Conservation (phyloP, 176 grass and related monocot genomes). For the Rhipidocladum racemiflorum region DNA sequence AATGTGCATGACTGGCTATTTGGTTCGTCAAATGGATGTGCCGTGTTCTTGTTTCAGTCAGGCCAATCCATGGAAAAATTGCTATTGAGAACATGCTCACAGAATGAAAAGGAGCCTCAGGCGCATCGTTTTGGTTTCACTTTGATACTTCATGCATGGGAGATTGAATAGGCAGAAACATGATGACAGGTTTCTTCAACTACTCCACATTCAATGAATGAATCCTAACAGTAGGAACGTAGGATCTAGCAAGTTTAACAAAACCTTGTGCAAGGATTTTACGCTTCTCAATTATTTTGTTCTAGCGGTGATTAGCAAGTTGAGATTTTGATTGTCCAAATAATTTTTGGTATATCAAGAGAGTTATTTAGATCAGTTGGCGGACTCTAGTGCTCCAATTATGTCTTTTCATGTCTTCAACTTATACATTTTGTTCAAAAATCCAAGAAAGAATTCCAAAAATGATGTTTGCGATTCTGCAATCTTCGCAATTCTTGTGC, state of each 20-base stretch:
- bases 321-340: neutral
- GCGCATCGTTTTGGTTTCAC: constrained; percentile 46
- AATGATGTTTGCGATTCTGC: neutral
- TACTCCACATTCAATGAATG: neutral
- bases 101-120: constrained; percentile 31
- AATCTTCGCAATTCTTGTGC: neutral
- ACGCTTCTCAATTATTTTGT: neutral
- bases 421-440: constrained; percentile 18
- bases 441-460: neutral
- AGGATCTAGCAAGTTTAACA: constrained; percentile 35
- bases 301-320: neutral
- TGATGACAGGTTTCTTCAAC: constrained; percentile 24
- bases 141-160: constrained; percentile 54
- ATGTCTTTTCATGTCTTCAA: constrained; percentile 3
- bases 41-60: constrained; percentile 57
- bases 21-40: constrained; percentile 30
- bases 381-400: neutral
- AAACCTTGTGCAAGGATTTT: constrained; percentile 23
- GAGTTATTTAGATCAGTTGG: neutral
- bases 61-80: constrained; percentile 42
- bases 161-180: constrained; percentile 38
- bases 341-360: constrained; percentile 13
- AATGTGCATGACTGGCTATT: constrained; percentile 60
- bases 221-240: constrained; percentile 9
- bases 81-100: constrained; percentile 28